phyloP scores from a whole-genome alignment of 352 stramenopile species.

The Thalassiosira mediterranea region DNA sequence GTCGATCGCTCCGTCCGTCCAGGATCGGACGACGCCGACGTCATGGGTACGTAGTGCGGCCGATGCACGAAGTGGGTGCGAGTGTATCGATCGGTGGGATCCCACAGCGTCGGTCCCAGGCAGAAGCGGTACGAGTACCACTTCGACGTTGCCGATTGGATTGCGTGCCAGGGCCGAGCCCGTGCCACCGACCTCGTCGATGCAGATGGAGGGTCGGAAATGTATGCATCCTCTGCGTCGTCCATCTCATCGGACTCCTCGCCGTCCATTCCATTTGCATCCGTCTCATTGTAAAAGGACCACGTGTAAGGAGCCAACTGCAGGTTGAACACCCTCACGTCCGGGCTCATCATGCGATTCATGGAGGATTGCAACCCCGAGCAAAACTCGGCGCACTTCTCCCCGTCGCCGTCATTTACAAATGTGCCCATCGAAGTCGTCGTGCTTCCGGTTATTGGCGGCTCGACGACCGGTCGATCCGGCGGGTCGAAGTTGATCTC shows the following conservation, averaged over 20 bases:
- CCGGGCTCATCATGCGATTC: slow-evolving; percentile 79
- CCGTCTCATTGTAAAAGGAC: background rate
- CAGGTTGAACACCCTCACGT: slow-evolving; percentile 79
- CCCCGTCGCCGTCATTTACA: slow-evolving; percentile 7
- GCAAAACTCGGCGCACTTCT: slow-evolving; percentile 35
- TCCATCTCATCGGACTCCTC: slow-evolving; percentile 21
- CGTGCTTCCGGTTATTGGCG: background rate
- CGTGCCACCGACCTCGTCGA: background rate
- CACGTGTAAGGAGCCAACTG: slow-evolving; percentile 43
- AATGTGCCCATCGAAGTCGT: slow-evolving; percentile 2
- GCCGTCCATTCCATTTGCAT: slow-evolving; percentile 6
- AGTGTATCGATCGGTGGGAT: slow-evolving; percentile 73
- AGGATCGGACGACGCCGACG: background rate
- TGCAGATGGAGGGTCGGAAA: background rate
- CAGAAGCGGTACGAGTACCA: slow-evolving; percentile 84
- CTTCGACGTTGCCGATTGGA: slow-evolving; percentile 69
- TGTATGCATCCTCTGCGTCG: background rate
- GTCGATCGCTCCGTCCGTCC: too few species aligned
- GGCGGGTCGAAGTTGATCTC: slow-evolving; percentile 18
- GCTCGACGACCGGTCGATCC: slow-evolving; percentile 13
- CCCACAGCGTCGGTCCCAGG: slow-evolving; percentile 49
- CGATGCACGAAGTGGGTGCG: slow-evolving; percentile 61
- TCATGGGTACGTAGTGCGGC: slow-evolving; percentile 15
- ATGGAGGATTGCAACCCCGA: slow-evolving; percentile 61
- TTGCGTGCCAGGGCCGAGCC: slow-evolving; percentile 75